These are phyloP conservation scores for Saxophila tyrrhenica DNA, from an alignment of 495 filamentous ascomycete genomes.

Conservation along the genomic window DNA sequence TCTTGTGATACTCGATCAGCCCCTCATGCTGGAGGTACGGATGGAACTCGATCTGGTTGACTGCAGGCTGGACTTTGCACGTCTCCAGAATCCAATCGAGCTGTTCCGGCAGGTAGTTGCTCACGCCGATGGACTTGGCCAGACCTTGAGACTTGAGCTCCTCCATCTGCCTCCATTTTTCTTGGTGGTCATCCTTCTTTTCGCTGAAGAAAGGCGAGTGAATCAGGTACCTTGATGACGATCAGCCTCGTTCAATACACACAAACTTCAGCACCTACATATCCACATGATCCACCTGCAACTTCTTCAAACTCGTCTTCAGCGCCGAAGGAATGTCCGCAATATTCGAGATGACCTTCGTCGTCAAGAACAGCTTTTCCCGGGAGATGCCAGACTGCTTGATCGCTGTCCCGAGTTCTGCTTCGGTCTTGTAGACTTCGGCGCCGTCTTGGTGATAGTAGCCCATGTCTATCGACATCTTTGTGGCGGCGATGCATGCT, in stretches of 20 bases:
- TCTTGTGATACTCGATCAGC: slow-evolving; percentile 54
- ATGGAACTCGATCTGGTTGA: slow-evolving; percentile 87
- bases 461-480: slow-evolving; percentile 57
- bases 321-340: slow-evolving; percentile 55
- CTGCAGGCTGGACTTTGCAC: slow-evolving; percentile 49
- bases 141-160: slow-evolving; percentile 57
- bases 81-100: slow-evolving; percentile 57
- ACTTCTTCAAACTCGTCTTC: slow-evolving; percentile 56
- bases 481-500: slow-evolving; percentile 45
- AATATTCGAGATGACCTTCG: slow-evolving; percentile 54
- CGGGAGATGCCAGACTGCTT: slow-evolving; percentile 53
- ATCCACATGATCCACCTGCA: slow-evolving; percentile 73
- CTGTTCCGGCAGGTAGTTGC: slow-evolving; percentile 61
- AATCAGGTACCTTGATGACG: slow-evolving; percentile 52
- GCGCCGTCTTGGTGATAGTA: slow-evolving; percentile 73
- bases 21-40: slow-evolving; percentile 69
- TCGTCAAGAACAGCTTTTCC: slow-evolving; percentile 62
- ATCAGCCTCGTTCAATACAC: background rate
- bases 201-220: slow-evolving; percentile 63
- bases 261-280: slow-evolving; percentile 33
- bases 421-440: slow-evolving; percentile 72
- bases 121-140: slow-evolving; percentile 70
- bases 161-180: slow-evolving; percentile 69
- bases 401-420: slow-evolving; percentile 64
- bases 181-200: slow-evolving; percentile 50